Conservation (phyloP, 73 alveolate genomes). For the Paramecium caudatum region DNA sequence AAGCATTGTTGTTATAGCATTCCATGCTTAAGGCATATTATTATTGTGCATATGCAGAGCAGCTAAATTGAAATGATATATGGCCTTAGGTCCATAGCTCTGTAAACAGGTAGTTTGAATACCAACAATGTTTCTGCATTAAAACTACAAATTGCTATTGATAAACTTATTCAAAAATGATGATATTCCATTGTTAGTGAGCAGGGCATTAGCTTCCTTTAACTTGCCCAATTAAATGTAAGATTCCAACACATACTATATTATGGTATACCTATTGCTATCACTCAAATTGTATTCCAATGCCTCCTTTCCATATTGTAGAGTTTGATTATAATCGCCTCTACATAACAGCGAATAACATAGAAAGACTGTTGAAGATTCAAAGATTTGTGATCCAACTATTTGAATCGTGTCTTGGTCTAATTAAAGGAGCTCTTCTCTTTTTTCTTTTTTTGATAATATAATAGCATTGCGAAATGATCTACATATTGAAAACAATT, state of each 20-base stretch:
- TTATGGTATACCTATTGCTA: not conserved
- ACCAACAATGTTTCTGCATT: slow-evolving; percentile 55
- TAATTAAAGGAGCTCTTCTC: not conserved
- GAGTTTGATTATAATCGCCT: slow-evolving; percentile 57
- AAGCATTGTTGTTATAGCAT: not conserved
- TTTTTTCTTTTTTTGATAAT: slow-evolving; percentile 25
- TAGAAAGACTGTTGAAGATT: slow-evolving; percentile 38
- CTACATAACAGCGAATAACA: slow-evolving; percentile 36
- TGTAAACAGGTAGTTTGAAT: not conserved
- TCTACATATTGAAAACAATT: not conserved
- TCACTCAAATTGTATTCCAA: slow-evolving; percentile 25
- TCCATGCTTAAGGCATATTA: slow-evolving; percentile 28
- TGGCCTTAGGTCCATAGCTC: slow-evolving; percentile 6
- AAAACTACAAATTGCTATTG: not conserved
- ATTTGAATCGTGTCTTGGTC: slow-evolving; percentile 4
- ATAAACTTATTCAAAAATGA: not conserved
- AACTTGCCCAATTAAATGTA: not conserved
- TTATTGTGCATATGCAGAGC: slow-evolving; percentile 13
- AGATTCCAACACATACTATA: slow-evolving; percentile 29
- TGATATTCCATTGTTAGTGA: not conserved
- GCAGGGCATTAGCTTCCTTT: not conserved
- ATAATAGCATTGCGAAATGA: slow-evolving; percentile 57
- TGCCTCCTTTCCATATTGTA: slow-evolving; percentile 10
- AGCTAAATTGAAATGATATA: not conserved
- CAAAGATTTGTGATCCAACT: not conserved